Base-by-base conservation (phyloP, 2,329 filamentous ascomycete species). In the Didymella sp. region DNA sequence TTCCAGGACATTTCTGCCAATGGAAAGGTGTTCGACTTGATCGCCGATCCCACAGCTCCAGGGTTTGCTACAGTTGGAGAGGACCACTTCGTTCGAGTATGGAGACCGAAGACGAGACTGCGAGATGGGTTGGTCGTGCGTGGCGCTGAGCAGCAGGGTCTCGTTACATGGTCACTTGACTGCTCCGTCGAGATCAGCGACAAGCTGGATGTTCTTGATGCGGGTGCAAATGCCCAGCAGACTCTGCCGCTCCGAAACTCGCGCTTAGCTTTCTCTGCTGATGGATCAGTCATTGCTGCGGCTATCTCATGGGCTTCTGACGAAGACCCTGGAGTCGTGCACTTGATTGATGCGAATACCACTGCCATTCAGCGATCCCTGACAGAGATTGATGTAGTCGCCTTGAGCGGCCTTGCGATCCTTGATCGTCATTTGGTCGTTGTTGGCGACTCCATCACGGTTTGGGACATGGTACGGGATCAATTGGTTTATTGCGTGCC, bases 381-480 rank as follows among this genome's bases (percentile, higher is more conserved):
- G 17, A 84, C 88, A 5, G 87, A 87, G 2, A 78, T 94, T 40
- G 88, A 89, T 77, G 82, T 82, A 48, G 86, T 87, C 6, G 81
- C 84, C 17, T 80, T 92, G 7, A 84, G 87, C 55, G 85, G 85
- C n/a, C 77, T 96, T 27, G 86, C 83, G 5, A 88, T 96, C 50
- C 77, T 95, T 2, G 88, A 87, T 2, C 87, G 88, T 22, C 88
- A 89, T 69, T 78, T 99, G 17, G 81, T 98, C 55, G 84, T 90
- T 42, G 79, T 96, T 1, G 91, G 91, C 0, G 83, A 89, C 40
- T 84, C 86, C 25, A 81, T 97, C 8, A 82, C 86, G 37, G 88
- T 96, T 31, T 96, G 92, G 81, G 90, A 99, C 73, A 84, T 96
- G 11, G 90, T 98, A 7, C 82, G 87, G 47, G 90, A 96, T 67